Percentiles rank a stretch among this genome's conserved stretches.
Evolutionary conservation across 2,329 filamentous ascomycete genomes (phyloP).

Genomic region (Pseudofabraea citricarpa): DNA sequence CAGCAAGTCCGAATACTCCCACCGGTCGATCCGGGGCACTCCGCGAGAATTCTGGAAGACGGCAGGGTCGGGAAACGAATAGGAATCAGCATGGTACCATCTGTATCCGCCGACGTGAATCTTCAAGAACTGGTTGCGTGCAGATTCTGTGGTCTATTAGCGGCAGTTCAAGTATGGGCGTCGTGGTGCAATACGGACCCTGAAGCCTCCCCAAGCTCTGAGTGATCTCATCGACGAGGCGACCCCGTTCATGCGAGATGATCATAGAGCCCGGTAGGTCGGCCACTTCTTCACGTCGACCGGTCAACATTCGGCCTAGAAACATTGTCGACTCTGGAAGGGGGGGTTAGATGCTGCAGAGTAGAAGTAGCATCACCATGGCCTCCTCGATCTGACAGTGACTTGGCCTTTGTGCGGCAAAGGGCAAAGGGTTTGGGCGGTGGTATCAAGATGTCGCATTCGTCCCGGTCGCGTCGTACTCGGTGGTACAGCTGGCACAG

Average conservation of each 20-base stretch:
- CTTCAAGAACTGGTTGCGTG: neutral
- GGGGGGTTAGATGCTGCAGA: too few species aligned
- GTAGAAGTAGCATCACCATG: too few species aligned
- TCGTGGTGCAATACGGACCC: neutral
- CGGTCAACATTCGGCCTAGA: neutral
- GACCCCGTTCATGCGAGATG: neutral
- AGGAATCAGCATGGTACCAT: slow-evolving; percentile 1
- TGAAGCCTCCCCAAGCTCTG: neutral
- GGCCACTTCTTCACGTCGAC: neutral
- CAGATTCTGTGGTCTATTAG: neutral
- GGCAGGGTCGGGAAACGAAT: neutral
- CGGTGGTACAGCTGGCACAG: too few species aligned
- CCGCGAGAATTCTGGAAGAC: slow-evolving; percentile 1
- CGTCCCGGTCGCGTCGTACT: too few species aligned
- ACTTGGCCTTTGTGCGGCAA: too few species aligned
- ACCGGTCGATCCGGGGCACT: neutral
- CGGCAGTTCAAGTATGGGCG: too few species aligned
- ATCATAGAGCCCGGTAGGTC: too few species aligned
- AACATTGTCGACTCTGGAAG: too few species aligned
- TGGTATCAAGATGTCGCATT: too few species aligned
- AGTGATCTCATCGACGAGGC: slow-evolving; percentile 2
- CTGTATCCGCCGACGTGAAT: slow-evolving; percentile 1
- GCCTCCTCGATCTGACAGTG: too few species aligned
- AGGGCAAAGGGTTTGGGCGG: too few species aligned
- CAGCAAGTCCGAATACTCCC: neutral